Evolutionary conservation across 2,329 filamentous ascomycete genomes (phyloP), one percentile per base, ranked within the genome.

Genomic region (Cryphonectria radicalis): DNA sequence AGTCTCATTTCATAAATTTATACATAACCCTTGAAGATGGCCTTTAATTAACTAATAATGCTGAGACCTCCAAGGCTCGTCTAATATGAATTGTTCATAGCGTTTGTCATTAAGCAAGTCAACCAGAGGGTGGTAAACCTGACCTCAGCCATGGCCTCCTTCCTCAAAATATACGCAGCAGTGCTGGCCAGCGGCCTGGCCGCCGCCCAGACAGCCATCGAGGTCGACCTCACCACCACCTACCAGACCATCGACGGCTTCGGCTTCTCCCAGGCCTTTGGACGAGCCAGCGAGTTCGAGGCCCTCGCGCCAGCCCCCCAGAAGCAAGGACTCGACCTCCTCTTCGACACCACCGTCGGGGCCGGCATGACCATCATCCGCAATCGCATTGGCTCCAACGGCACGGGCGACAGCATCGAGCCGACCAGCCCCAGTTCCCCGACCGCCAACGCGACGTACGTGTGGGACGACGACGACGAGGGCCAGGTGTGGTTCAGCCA

Each of bases 331-430:
- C 80, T 87, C 0, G 83, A 87, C 70, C 78, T 81, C 46, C 78
- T 87, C 1, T 86, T 86, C 76, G 82, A 77, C 76, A 81, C 79
- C 1, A 81, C 79, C 19, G 81, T 77, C 0, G 84, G 85, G 1
- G 85, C 85, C 2, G 85, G 85, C 0, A 78, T 88, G 69, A 83
- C 82, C 8, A 87, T 88, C 72, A 77, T 87, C 32, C 82, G 86
- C 6, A 87, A 86, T 73, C 80, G 84, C 0, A 83, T 87, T 63
- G 85, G 83, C 5, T 82, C 80, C 53, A 71, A 71, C 25, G 66
- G 64, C 37, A 60, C 68, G 2, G 73, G 72, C 43, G 73, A 74
- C 42, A 73, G 72, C 59, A 80, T 83, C 67, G 69, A 80, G 69
- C 80, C 80, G 1, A 78, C 70, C 35, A 77, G 73, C 25, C 79